These are phyloP conservation scores for Parastagonospora avenae DNA, from an alignment of 2,329 filamentous ascomycete genomes.

Conservation along the genomic window DNA sequence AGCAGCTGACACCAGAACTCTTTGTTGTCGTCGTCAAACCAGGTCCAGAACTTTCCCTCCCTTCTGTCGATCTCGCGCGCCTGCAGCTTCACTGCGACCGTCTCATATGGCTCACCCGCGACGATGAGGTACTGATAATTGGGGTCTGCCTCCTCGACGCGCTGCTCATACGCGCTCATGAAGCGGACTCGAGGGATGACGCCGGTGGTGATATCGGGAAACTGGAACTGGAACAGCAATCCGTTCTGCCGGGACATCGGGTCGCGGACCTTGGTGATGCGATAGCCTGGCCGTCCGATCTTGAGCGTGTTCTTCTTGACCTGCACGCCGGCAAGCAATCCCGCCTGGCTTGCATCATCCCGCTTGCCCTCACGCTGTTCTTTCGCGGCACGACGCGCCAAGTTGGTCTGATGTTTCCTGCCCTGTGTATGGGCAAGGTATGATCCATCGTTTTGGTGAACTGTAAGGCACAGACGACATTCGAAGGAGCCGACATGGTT, in stretches of 20 bases:
- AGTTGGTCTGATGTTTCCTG: slow-evolving; percentile 98
- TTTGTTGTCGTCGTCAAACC: slow-evolving; percentile 94
- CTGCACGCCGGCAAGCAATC: slow-evolving; percentile 70
- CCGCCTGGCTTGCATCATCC: slow-evolving; percentile 70
- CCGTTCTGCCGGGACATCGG: slow-evolving; percentile 87
- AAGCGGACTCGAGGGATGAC: slow-evolving; percentile 85
- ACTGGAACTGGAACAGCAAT: slow-evolving; percentile 93
- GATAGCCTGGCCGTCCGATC: slow-evolving; percentile 95
- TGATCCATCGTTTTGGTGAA: slow-evolving; percentile 98
- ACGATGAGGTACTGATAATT: slow-evolving; percentile 93
- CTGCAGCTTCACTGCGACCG: slow-evolving; percentile 94
- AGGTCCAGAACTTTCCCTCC: slow-evolving; percentile 87
- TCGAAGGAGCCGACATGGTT: slow-evolving; percentile 99
- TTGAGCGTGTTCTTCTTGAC: slow-evolving; percentile 86
- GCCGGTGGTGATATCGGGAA: slow-evolving; percentile 82
- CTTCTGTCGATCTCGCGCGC: slow-evolving; percentile 88
- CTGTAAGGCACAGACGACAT: slow-evolving; percentile 93
- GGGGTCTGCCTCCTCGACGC: slow-evolving; percentile 88
- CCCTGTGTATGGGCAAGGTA: slow-evolving; percentile 99
- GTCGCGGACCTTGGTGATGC: slow-evolving; percentile 95
- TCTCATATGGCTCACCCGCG: slow-evolving; percentile 97
- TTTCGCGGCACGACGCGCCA: slow-evolving; percentile 91
- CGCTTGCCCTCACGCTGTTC: slow-evolving; percentile 88
- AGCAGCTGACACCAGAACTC: slow-evolving; percentile 98
- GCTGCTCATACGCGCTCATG: slow-evolving; percentile 98